Percentiles rank a stretch among this genome's conserved stretches.
Conservation (phyloP, 768 basidiomycete species). For the Lactarius tabidus region DNA sequence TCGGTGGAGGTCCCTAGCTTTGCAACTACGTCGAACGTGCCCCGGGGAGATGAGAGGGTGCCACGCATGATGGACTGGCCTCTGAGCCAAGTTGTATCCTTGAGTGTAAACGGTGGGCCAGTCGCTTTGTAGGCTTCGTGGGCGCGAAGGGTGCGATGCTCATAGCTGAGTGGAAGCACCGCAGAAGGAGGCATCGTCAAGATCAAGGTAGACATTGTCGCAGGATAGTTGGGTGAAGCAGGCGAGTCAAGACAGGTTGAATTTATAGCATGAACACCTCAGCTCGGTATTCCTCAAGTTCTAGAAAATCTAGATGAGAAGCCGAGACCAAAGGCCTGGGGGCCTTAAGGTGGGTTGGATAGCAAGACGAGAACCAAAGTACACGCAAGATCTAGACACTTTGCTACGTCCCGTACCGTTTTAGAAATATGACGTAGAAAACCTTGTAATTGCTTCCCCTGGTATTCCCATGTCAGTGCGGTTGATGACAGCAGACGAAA, state of each 20-base stretch:
- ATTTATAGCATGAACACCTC: not conserved
- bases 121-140: conserved; percentile 1
- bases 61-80: conserved; percentile 18
- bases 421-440: not conserved
- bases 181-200: conserved; percentile 16
- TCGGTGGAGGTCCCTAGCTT: conserved; percentile 6
- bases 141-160: conserved; percentile 17
- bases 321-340: too few relatives aligned
- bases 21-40: conserved; percentile 14
- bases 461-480: not conserved
- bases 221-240: not conserved
- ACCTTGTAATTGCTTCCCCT: not conserved
- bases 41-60: conserved; percentile 6
- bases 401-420: not conserved
- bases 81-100: conserved; percentile 10
- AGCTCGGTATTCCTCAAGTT: not conserved
- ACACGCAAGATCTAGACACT: not conserved
- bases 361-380: not conserved
- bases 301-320: not conserved
- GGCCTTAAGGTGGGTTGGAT: not conserved
- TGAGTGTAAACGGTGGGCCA: conserved; percentile 10
- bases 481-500: not conserved
- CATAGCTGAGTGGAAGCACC: conserved; percentile 4
- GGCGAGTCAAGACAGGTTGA: too few relatives aligned
- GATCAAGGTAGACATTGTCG: conserved; percentile 11